phyloP scores from a whole-genome alignment of 331 rosid species.

The Quercus lobata region DNA sequence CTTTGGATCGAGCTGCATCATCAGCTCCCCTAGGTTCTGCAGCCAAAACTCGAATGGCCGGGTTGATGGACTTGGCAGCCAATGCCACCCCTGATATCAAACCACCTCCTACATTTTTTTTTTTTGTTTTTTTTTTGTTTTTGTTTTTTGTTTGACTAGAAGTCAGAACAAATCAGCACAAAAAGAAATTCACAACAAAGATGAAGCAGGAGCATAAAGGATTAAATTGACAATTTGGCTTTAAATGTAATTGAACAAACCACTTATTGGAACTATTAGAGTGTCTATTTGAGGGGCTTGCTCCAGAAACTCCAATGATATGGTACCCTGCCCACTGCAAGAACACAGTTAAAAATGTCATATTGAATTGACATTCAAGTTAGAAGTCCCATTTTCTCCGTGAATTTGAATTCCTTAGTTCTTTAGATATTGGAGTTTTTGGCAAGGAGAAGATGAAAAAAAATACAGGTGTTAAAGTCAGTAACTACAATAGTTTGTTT shows the following conservation, averaged over 20 bases:
- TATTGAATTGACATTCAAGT: constrained; percentile 12
- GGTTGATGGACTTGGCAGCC: constrained; percentile 91
- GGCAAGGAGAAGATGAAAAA: not conserved
- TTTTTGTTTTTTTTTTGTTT: not conserved
- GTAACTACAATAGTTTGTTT: not conserved
- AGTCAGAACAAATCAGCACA: constrained; percentile 1
- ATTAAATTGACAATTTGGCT: not conserved
- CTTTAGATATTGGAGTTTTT: constrained; percentile 1
- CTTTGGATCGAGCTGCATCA: constrained; percentile 89
- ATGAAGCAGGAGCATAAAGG: not conserved
- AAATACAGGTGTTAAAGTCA: not conserved
- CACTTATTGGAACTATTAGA: constrained; percentile 80
- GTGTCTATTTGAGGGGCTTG: constrained; percentile 73
- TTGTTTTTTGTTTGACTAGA: not conserved
- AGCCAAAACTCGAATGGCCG: constrained; percentile 65
- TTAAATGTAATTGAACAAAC: constrained; percentile 36
- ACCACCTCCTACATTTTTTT: constrained; percentile 68
- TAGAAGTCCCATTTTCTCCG: constrained; percentile 6
- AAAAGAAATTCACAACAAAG: not conserved
- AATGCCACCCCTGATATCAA: constrained; percentile 84
- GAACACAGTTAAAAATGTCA: constrained; percentile 24
- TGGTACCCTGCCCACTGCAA: constrained; percentile 95
- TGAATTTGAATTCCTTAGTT: constrained; percentile 1
- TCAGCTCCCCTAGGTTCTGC: constrained; percentile 90
- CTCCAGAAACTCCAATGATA: constrained; percentile 79